A percentile compares a stretch with the other conserved stretches of the same genome.
phyloP scores from a whole-genome alignment of 2,329 filamentous ascomycete genomes.

The Fusarium sp. region DNA sequence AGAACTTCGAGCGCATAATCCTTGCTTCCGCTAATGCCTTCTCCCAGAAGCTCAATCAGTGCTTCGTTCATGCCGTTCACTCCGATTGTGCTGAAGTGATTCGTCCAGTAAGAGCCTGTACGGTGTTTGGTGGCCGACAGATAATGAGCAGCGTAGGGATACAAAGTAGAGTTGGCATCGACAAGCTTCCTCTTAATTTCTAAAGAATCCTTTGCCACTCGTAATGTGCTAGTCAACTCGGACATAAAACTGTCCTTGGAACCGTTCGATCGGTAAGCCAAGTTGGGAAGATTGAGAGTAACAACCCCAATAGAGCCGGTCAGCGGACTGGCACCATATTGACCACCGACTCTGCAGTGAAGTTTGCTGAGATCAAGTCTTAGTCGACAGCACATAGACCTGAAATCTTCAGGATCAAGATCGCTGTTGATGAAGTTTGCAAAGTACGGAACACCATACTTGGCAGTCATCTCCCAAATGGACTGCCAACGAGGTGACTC shows the following conservation, averaged over 20 bases:
- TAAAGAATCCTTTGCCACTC: constrained; percentile 40
- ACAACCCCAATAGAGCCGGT: constrained; percentile 43
- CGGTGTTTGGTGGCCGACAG: constrained; percentile 37
- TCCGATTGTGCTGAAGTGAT: constrained; percentile 45
- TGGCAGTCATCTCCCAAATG: constrained; percentile 46
- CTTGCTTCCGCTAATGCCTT: constrained; percentile 8
- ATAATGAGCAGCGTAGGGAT: constrained; percentile 43
- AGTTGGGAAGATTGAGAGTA: constrained; percentile 41
- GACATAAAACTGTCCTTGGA: constrained; percentile 24
- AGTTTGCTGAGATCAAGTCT: constrained; percentile 43
- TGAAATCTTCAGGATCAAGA: constrained; percentile 43
- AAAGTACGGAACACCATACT: constrained; percentile 45
- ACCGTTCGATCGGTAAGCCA: constrained; percentile 35
- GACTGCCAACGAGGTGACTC: constrained; percentile 43
- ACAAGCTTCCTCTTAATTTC: constrained; percentile 43
- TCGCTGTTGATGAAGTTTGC: constrained; percentile 46
- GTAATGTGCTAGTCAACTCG: constrained; percentile 14
- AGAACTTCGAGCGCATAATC: constrained; percentile 31
- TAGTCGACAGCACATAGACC: constrained; percentile 45
- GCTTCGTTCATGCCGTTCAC: constrained; percentile 44
- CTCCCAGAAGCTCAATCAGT: constrained; percentile 8
- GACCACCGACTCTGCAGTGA: constrained; percentile 41
- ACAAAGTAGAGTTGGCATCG: constrained; percentile 27
- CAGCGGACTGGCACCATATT: constrained; percentile 41
- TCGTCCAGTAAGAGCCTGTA: constrained; percentile 43